Conservation (phyloP, 257 asterid species). For the Petunia secreta region DNA sequence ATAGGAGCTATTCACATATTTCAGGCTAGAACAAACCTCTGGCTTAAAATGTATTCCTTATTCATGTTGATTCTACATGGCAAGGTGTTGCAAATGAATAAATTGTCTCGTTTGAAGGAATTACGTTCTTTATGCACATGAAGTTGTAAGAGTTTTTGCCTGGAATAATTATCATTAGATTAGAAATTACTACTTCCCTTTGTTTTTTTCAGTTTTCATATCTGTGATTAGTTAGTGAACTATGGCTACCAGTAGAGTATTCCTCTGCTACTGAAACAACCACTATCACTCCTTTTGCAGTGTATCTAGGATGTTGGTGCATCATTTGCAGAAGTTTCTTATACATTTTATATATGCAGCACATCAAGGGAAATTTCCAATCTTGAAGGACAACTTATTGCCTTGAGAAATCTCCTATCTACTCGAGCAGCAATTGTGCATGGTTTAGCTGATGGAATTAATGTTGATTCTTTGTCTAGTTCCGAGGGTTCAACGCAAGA, state of each 20-base stretch:
- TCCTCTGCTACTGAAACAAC: slow-evolving; percentile 17
- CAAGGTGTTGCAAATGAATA: not conserved
- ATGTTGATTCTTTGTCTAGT: slow-evolving; percentile 55
- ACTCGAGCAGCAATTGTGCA: slow-evolving; percentile 73
- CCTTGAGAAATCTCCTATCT: slow-evolving; percentile 71
- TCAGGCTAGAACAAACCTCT: not conserved
- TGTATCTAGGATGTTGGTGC: slow-evolving; percentile 28
- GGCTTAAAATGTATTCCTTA: not conserved
- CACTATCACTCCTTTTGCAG: slow-evolving; percentile 26
- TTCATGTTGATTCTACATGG: not conserved
- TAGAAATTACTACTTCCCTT: no score
- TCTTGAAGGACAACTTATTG: slow-evolving; percentile 91
- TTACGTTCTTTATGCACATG: not conserved
- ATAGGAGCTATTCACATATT: not conserved
- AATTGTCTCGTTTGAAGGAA: not conserved
- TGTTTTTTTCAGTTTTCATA: no score
- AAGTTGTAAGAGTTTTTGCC: slow-evolving; percentile 3
- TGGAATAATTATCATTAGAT: not conserved
- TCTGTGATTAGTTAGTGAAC: not conserved
- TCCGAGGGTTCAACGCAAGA: slow-evolving; percentile 40
- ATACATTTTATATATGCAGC: slow-evolving; percentile 49
- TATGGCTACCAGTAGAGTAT: not conserved
- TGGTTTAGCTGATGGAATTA: slow-evolving; percentile 71
- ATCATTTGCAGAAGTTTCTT: slow-evolving; percentile 26
- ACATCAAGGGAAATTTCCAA: slow-evolving; percentile 89